Base-by-base conservation (phyloP, 2,329 filamentous ascomycete genomes). In the Blastomyces parvus region DNA sequence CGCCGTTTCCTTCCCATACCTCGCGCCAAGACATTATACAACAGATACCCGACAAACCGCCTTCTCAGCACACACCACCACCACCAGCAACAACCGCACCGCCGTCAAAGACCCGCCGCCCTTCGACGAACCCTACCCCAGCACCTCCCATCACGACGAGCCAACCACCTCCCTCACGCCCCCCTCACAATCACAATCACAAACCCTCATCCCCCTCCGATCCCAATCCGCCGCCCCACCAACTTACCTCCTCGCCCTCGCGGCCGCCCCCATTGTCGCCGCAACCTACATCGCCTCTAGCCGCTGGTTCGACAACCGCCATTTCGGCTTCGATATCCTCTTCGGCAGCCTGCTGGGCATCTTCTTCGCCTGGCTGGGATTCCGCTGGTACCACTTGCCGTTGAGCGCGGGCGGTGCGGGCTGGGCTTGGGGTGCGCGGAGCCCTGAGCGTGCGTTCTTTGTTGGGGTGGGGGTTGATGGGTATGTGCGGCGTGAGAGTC, bases 311-410 rank as follows among this genome's bases (percentile, higher is more conserved):
- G 88, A 97, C 74, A 95, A 88, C 78, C 86, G 90, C 48, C 93
- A 97, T 74, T 89, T 93, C 73, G 91, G 88, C n/a, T 93, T 96
- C 73, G 93, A 97, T 67, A 89, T 97, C 67, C 77, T 97, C 2
- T 90, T 89, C 66, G 93, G 93, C n/a, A 88, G 87, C 62, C 67
- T 89, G 14, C 88, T 97, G 66, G 93, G 93, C 9, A 82, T 87
- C 17, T 76, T 86, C 55, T 84, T 84, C 46, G 84, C 89, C 25
- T 86, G 87, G 73, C 86, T 93, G 68, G 84, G 87, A 2, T 96
- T 96, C 79, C 82, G 89, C 30, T 90, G 88, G 78, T 97, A 96
- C 72, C 91, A 97, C 72, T 78, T 94, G 11, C 90, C 91, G 0
- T 86, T 96, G 66, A 80, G 79, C 25, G 82, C 83, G n/a, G 91